Base-by-base conservation (phyloP, 352 stramenopile species). In the Paralagenidium karlingii region DNA sequence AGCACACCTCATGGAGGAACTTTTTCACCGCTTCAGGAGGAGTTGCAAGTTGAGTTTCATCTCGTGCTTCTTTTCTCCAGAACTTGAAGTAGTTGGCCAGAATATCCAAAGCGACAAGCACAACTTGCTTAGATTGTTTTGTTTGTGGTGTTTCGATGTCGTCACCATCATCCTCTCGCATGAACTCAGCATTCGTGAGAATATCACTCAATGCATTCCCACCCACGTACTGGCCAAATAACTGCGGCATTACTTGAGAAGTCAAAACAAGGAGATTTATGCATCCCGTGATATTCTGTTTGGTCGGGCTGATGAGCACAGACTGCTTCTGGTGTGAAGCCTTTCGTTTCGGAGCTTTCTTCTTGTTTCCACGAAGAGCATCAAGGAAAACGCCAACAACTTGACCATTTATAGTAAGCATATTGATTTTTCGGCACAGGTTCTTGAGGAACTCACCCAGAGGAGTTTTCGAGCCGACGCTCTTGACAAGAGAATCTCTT, bases 381-480 rank as follows among this genome's bases (percentile, higher is more conserved):
- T n/a, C n/a, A n/a, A n/a, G n/a, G 16, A 63, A 66, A 7, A 39
- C 40, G 41, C 34, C 40, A 8, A 81, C 40, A 0, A 51, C 66
- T 29, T 38, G 32, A 34, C 70, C 55, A 45, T 63, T 88, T 8
- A 90, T 46, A 1, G 76, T 87, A 18, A 86, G 44, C 18, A 84
- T 40, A 13, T 77, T 76, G 10, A 86, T 45, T 25, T 86, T 87
- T 11, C 76, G 71, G 36, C 76, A 90, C n/a, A 93, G 36, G 21
- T 70, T 82, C 53, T 89, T 90, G 21, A 88, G 16, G 20, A 87
- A 85, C 7, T 82, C 75, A 4, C 79, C 76, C 5, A 90, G 46
- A 8, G 62, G 53, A 1, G 67, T 73, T 51, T 93, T 93, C 0
- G 79, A 85, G 5, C 79, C 79, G 20, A 89, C 67, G 26, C 65